These are phyloP conservation scores for Sporothrix curviconia DNA, from an alignment of 2,329 filamentous ascomycete genomes.

Conservation along the genomic window DNA sequence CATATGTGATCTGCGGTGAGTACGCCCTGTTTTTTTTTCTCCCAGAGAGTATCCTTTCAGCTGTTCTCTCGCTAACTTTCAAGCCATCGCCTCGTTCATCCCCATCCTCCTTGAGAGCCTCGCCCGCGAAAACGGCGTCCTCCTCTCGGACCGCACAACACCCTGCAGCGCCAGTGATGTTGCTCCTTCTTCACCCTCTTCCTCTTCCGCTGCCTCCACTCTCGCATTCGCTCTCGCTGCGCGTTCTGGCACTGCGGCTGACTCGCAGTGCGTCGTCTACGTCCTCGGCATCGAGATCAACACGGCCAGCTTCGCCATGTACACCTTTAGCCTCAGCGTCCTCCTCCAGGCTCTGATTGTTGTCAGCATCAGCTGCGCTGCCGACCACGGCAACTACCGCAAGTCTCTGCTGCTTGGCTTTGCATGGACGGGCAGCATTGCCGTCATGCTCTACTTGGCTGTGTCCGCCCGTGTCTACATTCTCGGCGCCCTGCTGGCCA, in stretches of 20 bases:
- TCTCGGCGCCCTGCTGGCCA: constrained; percentile 74
- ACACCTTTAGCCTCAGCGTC: constrained; percentile 92
- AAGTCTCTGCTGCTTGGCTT: constrained; percentile 85
- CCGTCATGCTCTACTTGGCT: constrained; percentile 84
- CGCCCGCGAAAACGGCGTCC: constrained; percentile 82
- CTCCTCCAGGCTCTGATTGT: constrained; percentile 83
- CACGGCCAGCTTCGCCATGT: constrained; percentile 93
- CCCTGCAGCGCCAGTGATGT: constrained; percentile 65
- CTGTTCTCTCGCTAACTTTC: constrained; percentile 1
- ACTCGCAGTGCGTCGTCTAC: constrained; percentile 72
- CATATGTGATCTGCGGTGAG: constrained; percentile 89
- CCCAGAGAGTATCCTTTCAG: too few species aligned
- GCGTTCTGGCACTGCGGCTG: constrained; percentile 33
- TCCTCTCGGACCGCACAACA: constrained; percentile 67
- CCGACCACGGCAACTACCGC: constrained; percentile 86
- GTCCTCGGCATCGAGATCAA: constrained; percentile 83
- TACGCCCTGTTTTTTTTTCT: constrained; percentile 16
- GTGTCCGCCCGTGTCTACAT: constrained; percentile 70
- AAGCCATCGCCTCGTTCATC: constrained; percentile 67
- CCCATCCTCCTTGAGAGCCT: constrained; percentile 92
- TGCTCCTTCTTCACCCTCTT: too few species aligned
- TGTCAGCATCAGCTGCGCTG: constrained; percentile 91
- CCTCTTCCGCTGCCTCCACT: constrained; percentile 17
- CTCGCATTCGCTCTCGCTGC: neutral
- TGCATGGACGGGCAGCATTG: constrained; percentile 70